Percentiles rank a stretch among this genome's conserved stretches.
phyloP scores from a whole-genome alignment of 1,139 yeast genomes.

The Hanseniaspora gamundiae region DNA sequence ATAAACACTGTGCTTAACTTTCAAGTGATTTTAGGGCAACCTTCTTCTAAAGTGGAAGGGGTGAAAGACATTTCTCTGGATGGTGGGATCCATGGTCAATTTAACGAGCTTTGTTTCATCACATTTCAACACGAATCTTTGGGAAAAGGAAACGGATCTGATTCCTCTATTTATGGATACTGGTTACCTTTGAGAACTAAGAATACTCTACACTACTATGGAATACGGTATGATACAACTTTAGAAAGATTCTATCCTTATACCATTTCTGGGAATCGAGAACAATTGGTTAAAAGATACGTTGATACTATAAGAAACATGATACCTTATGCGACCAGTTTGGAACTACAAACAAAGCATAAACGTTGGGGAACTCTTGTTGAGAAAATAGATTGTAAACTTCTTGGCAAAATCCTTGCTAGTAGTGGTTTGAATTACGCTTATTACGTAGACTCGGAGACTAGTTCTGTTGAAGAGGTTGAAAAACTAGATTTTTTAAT shows the following conservation, averaged over 20 bases:
- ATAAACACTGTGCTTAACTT: neutral
- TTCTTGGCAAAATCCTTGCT: neutral
- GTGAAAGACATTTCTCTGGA: conserved; percentile 7
- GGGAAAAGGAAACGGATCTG: neutral
- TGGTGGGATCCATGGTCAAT: neutral
- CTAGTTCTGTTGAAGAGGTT: neutral
- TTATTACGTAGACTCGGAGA: conserved; percentile 3
- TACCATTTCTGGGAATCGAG: neutral
- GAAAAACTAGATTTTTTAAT: neutral
- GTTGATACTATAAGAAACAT: neutral
- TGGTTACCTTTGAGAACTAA: neutral
- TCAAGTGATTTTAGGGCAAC: neutral
- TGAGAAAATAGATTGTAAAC: neutral
- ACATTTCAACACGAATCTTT: conserved; percentile 1
- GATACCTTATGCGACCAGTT: neutral
- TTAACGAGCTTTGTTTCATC: conserved; percentile 11
- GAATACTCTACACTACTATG: neutral
- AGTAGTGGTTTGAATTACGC: neutral
- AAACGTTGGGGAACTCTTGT: neutral
- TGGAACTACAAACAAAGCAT: neutral
- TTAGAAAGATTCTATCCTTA: neutral
- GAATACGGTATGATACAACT: neutral
- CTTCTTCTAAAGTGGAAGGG: conserved; percentile 2
- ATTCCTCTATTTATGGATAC: neutral
- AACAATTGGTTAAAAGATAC: neutral